Base-by-base conservation (phyloP, 1,284 basidiomycete species). In the Marasmius sp. region DNA sequence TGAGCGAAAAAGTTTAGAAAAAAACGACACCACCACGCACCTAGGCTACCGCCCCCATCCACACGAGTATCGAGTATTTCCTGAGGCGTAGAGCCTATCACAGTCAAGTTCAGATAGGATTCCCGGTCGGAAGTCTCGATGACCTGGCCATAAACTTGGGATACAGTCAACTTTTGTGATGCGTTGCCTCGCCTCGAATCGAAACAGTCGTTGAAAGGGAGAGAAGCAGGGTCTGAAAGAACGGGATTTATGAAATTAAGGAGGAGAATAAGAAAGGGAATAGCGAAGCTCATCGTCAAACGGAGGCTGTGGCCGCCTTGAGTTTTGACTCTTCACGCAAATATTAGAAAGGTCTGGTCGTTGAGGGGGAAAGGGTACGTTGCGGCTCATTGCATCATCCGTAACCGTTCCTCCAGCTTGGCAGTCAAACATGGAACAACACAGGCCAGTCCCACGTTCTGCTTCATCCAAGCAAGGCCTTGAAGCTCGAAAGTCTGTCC, bases 61-160 rank as follows among this genome's bases (percentile, higher is more conserved):
- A 85, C 81, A 22, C 38, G 83, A 83, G 11, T 88, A 88, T 34
- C 81, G 65, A 37, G 52, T 48, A 95, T 86, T 51, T 79, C 71
- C 67, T 84, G 76, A 22, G 85, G 80, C 49, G 82, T 85, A 49
- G 75, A 70, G 1, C 89, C 91, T 57, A 92, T 69, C 50, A 91
- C 77, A 1, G 88, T 89, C 66, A 92, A 76, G 70, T 91, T 90
- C 58, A 92, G 73, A 65, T 81, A 81, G 11, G 74, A 74, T 1
- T 79, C 80, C 11, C 75, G 67, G 33, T 75, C 73, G 20, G 16
- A 11, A 47, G 80, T 78, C 22, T 83, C 74, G 4, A 88, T 77
- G 59, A 93, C 80, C 71, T 94, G 89, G 12, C 87, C 91, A 70
- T 90, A 94, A 50, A 94, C 86, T 27, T 81, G 81, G 59, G 85